Evolutionary conservation across 768 basidiomycete genomes (phyloP).

Genomic region (Lentinula detonsa): DNA sequence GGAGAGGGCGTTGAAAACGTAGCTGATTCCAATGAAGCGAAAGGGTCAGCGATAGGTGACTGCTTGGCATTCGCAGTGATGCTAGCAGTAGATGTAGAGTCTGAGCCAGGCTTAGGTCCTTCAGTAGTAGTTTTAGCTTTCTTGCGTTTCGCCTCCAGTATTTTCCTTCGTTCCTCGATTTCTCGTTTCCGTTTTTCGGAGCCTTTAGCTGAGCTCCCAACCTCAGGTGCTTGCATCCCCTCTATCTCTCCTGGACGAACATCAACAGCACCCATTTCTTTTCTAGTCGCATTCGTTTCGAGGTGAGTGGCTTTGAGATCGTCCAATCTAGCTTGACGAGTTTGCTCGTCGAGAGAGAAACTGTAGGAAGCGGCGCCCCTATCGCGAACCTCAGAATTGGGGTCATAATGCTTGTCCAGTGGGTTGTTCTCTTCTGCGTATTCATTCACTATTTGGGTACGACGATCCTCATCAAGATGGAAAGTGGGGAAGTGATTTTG

Average conservation of each 20-base stretch:
- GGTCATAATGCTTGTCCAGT: conserved; percentile 75
- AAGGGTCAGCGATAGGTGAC: conserved; percentile 32
- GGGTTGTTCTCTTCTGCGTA: conserved; percentile 69
- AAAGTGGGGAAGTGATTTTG: conserved; percentile 85
- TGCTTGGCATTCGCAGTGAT: not conserved
- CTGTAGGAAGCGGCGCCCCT: conserved; percentile 91
- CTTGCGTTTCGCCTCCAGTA: conserved; percentile 63
- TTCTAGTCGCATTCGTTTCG: conserved; percentile 63
- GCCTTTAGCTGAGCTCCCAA: conserved; percentile 29
- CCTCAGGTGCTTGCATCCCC: conserved; percentile 49
- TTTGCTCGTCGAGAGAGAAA: conserved; percentile 83
- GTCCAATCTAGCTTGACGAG: conserved; percentile 75
- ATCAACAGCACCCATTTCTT: conserved; percentile 56
- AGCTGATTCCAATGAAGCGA: conserved; percentile 41
- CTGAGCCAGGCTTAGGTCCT: conserved; percentile 5
- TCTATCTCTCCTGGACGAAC: conserved; percentile 67
- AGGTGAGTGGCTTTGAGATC: conserved; percentile 60
- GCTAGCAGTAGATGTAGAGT: not conserved
- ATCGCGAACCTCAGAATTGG: conserved; percentile 74
- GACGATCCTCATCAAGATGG: conserved; percentile 73
- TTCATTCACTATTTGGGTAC: conserved; percentile 68
- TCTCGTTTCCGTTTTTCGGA: conserved; percentile 19
- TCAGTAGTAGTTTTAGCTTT: conserved; percentile 32
- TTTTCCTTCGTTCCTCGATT: conserved; percentile 21
- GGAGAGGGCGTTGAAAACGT: conserved; percentile 10